phyloP scores from a whole-genome alignment of 306 rosid genomes.

The Cicer chorassanicum region DNA sequence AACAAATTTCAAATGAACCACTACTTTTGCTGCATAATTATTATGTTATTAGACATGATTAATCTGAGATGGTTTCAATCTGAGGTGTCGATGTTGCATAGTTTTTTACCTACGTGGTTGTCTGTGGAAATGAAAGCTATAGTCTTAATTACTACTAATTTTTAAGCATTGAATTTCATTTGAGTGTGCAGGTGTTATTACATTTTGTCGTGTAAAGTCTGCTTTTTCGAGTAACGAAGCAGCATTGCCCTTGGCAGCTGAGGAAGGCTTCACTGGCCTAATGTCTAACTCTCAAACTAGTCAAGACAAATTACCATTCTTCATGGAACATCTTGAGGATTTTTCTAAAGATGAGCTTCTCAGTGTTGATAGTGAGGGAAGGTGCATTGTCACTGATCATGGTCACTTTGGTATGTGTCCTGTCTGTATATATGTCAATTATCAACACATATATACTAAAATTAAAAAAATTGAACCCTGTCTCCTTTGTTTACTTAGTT shows the following conservation, averaged over 20 bases:
- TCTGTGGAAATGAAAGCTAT: constrained; percentile 19
- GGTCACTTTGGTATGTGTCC: constrained; percentile 74
- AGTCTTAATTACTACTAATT: neutral
- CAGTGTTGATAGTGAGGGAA: constrained; percentile 81
- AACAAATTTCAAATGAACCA: neutral
- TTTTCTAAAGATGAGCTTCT: constrained; percentile 73
- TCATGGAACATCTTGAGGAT: constrained; percentile 61
- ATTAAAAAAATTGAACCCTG: neutral
- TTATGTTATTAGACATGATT: too few species aligned
- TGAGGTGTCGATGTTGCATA: too few species aligned
- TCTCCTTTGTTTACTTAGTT: constrained; percentile 9
- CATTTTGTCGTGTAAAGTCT: constrained; percentile 86
- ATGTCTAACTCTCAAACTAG: constrained; percentile 49
- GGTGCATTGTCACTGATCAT: constrained; percentile 88
- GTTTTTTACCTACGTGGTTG: constrained; percentile 8
- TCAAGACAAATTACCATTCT: constrained; percentile 47
- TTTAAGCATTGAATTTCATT: constrained; percentile 14
- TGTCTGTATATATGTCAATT: neutral
- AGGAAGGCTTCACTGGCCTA: constrained; percentile 86
- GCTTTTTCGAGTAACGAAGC: constrained; percentile 80
- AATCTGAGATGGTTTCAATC: too few species aligned
- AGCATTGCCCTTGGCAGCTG: constrained; percentile 74
- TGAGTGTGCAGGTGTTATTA: constrained; percentile 72
- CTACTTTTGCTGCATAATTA: constrained; percentile 3
- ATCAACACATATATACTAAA: neutral